Conservation (phyloP, 23 red algal species). For the Porphyridium purpureum region DNA sequence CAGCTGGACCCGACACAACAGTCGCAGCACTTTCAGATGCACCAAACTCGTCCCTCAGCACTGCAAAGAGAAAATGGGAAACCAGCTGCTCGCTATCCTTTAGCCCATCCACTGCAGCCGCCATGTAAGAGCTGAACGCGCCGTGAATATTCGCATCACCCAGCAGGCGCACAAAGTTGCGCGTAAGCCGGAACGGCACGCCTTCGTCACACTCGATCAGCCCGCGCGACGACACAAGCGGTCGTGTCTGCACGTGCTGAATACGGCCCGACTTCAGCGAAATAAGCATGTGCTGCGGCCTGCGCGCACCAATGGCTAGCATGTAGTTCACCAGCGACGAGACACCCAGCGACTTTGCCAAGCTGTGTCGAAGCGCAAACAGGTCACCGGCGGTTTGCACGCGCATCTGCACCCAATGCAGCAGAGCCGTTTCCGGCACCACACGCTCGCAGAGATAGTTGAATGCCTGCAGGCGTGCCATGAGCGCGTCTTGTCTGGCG, state of each 20-base stretch:
- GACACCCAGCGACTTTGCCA: conserved; percentile 52
- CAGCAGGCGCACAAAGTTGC: conserved; percentile 55
- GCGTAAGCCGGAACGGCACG: conserved; percentile 89
- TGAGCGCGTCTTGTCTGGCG: conserved; percentile 14
- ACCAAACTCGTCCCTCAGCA: conserved; percentile 50
- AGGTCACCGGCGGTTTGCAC: conserved; percentile 11
- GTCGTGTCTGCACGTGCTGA: conserved; percentile 20
- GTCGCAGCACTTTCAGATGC: neutral
- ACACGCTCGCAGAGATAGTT: conserved; percentile 20
- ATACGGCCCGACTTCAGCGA: conserved; percentile 35
- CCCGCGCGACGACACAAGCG: conserved; percentile 18
- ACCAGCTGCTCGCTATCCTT: conserved; percentile 15
- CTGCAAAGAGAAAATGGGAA: conserved; percentile 9
- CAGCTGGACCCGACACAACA: neutral
- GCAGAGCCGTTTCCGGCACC: conserved; percentile 27
- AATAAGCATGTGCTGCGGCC: conserved; percentile 62
- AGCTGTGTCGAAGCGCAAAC: conserved; percentile 43
- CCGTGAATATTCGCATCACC: conserved; percentile 29
- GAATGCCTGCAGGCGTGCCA: conserved; percentile 39
- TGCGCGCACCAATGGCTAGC: conserved; percentile 51
- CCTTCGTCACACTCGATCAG: conserved; percentile 66
- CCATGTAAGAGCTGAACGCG: conserved; percentile 40
- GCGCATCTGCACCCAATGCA: conserved; percentile 17
- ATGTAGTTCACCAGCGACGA: conserved; percentile 25
- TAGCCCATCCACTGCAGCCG: conserved; percentile 29